Evolutionary conservation across 345 rosid species (phyloP), one percentile per base, ranked within the genome.

Genomic region (Salix brachista): DNA sequence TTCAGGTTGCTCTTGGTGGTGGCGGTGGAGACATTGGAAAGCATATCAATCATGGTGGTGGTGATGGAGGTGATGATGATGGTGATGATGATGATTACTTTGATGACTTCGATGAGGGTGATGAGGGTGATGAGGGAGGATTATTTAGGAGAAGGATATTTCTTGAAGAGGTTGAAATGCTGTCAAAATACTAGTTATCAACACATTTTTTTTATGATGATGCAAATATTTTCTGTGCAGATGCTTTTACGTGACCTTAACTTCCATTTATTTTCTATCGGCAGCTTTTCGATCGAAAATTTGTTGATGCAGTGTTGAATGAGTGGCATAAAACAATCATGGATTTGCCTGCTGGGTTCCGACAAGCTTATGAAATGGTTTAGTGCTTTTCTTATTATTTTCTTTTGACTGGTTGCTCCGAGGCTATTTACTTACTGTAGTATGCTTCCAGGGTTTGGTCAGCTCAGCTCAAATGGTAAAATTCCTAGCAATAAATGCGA

Each of bases 341-440:
- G 89, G 98, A 96, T 84, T 82, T 96, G 81, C 99, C 99, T 83
- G 95, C 98, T 46, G 99, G 99, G 10, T 87, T 96, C 67, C 94
- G 97, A 62, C 99, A 93, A 90, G 97, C 99, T 32, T 93, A 89
- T 83, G 98, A 96, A 85, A 96, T 96, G 99, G 99, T 93, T 19
- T 16, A 39, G 50, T 72, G 23, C 64, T 41, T 58, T 28, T 19
- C 48, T 7, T 66, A 74, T 62, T 14, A 62, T 77, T 60, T 75
- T 28, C 66, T 58, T 41, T 81, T 65, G 39, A 75, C 25, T 7
- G 21, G 70, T 17, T 21, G 67, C 37, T 79, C 19, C 39, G 30
- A 61, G 46, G 46, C 30, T 71, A 67, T 42, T 36, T 78, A 76
- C 77, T 82, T 56, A 89, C 61, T 77, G 68, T 65, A 54, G 76